Conservation (phyloP, 1,284 basidiomycete species). For the Pterulicium gracile region DNA sequence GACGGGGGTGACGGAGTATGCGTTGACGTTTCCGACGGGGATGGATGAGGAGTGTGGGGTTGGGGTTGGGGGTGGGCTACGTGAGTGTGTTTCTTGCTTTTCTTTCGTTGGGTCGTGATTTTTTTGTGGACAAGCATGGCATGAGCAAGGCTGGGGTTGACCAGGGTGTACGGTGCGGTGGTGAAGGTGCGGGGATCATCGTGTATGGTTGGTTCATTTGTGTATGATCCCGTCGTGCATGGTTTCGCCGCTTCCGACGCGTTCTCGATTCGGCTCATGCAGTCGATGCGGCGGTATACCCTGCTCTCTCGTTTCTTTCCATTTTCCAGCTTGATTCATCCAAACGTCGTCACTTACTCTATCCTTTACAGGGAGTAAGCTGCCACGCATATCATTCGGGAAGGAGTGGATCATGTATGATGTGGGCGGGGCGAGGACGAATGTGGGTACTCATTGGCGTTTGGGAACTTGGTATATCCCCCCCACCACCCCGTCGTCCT, state of each 20-base stretch:
- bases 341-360: slow-evolving; percentile 7
- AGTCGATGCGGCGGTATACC: no score
- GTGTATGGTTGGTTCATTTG: neutral
- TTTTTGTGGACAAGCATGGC: neutral
- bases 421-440: slow-evolving; percentile 41
- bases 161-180: neutral
- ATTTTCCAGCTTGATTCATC: neutral
- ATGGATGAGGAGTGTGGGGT: neutral
- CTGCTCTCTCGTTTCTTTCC: neutral
- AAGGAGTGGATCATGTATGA: slow-evolving; percentile 39
- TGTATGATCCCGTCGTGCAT: neutral
- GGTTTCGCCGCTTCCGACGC: no score
- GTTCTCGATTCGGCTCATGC: no score
- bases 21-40: no score
- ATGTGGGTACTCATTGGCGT: slow-evolving; percentile 21
- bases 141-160: neutral
- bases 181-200: neutral
- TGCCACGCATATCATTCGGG: slow-evolving; percentile 18
- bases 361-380: slow-evolving; percentile 15
- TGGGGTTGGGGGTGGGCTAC: neutral
- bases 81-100: neutral
- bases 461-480: no score
- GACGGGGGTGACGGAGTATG: neutral
- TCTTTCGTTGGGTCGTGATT: no score
- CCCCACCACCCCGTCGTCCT: no score